Conservation (phyloP, 2,329 filamentous ascomycete genomes). For the Diplodia intermedia region DNA sequence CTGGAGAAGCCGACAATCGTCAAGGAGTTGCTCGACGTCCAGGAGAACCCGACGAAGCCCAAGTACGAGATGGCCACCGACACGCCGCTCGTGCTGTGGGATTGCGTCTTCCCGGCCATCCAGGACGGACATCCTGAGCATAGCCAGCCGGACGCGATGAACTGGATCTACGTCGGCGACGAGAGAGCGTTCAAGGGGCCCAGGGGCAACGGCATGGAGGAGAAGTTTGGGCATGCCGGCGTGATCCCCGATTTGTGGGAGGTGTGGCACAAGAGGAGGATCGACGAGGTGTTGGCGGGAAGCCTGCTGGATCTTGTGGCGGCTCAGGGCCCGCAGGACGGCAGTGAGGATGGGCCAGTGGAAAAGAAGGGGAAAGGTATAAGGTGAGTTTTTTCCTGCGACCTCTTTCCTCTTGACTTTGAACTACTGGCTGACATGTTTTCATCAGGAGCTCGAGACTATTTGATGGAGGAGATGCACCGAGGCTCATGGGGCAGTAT, state of each 20-base stretch:
- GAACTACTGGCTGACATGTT: neutral
- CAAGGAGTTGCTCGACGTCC: conserved; percentile 74
- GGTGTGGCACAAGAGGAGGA: conserved; percentile 82
- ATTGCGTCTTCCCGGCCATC: conserved; percentile 81
- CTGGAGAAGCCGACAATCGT: conserved; percentile 79
- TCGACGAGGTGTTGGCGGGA: conserved; percentile 85
- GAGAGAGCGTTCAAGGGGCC: conserved; percentile 60
- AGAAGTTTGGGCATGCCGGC: conserved; percentile 47
- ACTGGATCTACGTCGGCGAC: conserved; percentile 83
- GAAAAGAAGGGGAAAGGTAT: conserved; percentile 12
- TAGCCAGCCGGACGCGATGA: conserved; percentile 62
- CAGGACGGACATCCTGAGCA: conserved; percentile 48
- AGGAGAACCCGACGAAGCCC: conserved; percentile 75
- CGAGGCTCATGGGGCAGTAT: conserved; percentile 64
- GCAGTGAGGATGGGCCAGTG: conserved; percentile 26
- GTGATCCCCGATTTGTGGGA: conserved; percentile 71
- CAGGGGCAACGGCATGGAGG: conserved; percentile 39
- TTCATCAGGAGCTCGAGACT: conserved; percentile 55
- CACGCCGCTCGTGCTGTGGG: conserved; percentile 90
- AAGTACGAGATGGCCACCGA: conserved; percentile 91
- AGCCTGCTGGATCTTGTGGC: conserved; percentile 72
- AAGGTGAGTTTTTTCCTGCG: conserved; percentile 8
- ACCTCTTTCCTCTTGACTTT: no score
- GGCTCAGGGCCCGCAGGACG: conserved; percentile 43
- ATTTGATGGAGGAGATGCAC: conserved; percentile 65